Evolutionary conservation across 257 asterid species (phyloP), one percentile per base, ranked within the genome.

Genomic region (Ilex aquifolium): DNA sequence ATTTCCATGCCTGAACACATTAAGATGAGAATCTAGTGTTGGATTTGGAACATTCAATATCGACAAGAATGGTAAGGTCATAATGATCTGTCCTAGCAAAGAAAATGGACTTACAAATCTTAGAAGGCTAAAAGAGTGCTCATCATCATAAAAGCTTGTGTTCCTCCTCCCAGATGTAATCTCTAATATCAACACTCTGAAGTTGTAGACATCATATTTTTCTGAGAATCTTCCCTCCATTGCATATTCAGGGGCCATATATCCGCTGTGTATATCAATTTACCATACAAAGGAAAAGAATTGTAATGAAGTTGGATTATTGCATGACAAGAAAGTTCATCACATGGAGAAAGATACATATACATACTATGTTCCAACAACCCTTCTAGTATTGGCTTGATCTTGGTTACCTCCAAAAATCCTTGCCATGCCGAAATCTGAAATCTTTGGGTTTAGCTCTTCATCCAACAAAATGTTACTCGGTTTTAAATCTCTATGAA

Each of bases 161-260:
- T 85, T 85, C 78, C 74, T 85, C 54, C 76, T 69, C 27, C 90
- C 90, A 15, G 81, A 80, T 31, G 79, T 14, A 1, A 85, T 83
- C 79, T 85, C 90, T 44, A 85, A 30, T 68, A 77, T 65, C 36
- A 85, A 57, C 44, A 85, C 86, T 0, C 94, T 88, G 2, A 78
- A 83, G 57, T 85, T 80, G 40, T 61, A 83, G 10, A 83, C 81
- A 65, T 83, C 90, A 0, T 81, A 71, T 56, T 80, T 80, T 40
- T 78, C 82, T 0, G 90, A 83, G 31, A 76, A 78, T 17, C 76
- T 61, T 46, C 94, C 90, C 60, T 59, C 79, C 83, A 83, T 79
- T 46, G 87, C 94, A 64, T 85, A 85, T 59, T 85, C 94, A 0
- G 88, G 94, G 1, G 94, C 84, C 94, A 85, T 81, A 40, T 83